Percentiles rank a stretch among this genome's conserved stretches.
Evolutionary conservation across 2,329 filamentous ascomycete genomes (phyloP).

Genomic region (Neoarthrinium moseri): DNA sequence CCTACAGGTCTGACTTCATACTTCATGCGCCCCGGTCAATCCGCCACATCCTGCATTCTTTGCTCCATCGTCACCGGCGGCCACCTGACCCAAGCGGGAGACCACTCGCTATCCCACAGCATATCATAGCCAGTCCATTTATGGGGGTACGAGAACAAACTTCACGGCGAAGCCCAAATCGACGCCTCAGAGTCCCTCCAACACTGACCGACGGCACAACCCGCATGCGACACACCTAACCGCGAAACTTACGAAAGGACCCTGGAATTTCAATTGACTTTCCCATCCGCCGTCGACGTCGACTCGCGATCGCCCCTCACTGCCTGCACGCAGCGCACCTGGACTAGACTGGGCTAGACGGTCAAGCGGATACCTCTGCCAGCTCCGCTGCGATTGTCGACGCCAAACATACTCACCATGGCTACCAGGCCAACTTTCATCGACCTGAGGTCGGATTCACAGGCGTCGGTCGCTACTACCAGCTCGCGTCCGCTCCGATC

Average conservation of each 20-base stretch:
- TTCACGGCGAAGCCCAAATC: neutral
- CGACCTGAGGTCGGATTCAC: conserved; percentile 59
- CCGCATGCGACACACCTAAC: conserved; percentile 3
- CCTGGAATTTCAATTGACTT: neutral
- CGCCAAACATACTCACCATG: conserved; percentile 42
- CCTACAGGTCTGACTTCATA: conserved; percentile 4
- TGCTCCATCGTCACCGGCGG: too few relatives aligned
- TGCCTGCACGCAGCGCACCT: too few relatives aligned
- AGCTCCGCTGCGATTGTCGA: neutral
- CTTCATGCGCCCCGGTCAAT: conserved; percentile 6
- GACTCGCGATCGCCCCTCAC: too few relatives aligned
- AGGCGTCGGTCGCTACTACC: conserved; percentile 43
- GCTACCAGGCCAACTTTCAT: conserved; percentile 55
- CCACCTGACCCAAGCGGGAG: neutral
- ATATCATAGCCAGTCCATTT: neutral
- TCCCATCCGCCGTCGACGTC: neutral
- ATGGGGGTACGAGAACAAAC: too few relatives aligned
- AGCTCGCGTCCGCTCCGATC: conserved; percentile 61
- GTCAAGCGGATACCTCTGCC: too few relatives aligned
- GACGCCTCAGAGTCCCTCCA: neutral
- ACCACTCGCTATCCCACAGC: too few relatives aligned
- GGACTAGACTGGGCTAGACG: too few relatives aligned
- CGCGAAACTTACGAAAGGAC: neutral
- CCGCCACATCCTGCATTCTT: conserved; percentile 5
- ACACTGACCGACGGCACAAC: neutral